Conservation (phyloP, 2,329 filamentous ascomycete genomes). For the Penicillium nordicum region DNA sequence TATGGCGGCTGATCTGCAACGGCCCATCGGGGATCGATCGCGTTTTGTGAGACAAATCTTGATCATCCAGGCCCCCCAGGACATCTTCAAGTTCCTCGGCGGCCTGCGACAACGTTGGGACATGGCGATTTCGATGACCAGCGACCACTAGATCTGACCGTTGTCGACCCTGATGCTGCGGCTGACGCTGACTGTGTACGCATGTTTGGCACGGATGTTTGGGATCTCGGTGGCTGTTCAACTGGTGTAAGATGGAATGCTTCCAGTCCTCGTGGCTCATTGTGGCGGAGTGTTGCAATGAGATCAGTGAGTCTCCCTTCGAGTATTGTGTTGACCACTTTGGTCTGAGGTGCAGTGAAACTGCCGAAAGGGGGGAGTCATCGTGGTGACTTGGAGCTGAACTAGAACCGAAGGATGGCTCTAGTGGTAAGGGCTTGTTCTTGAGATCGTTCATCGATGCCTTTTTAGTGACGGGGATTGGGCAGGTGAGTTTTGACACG, state of each 20-base stretch:
- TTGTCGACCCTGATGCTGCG: conserved; percentile 7
- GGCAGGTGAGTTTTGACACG: background rate
- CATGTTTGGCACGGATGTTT: background rate
- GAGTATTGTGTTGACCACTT: background rate
- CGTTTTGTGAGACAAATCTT: conserved; percentile 7
- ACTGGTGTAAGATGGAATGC: background rate
- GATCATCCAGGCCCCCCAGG: conserved; percentile 7
- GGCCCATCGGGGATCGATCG: conserved; percentile 25
- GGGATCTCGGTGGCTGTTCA: background rate
- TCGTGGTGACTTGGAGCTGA: conserved; percentile 28
- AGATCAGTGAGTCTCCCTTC: background rate
- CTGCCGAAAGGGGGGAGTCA: background rate
- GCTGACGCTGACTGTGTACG: background rate
- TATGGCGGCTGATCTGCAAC: conserved; percentile 34
- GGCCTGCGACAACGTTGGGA: conserved; percentile 32
- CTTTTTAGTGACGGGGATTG: conserved; percentile 13
- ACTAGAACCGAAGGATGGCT: conserved; percentile 31
- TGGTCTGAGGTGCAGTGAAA: background rate
- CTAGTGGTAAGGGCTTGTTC: conserved; percentile 43
- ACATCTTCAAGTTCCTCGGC: conserved; percentile 32
- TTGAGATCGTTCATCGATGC: conserved; percentile 28
- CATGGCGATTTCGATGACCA: conserved; percentile 11
- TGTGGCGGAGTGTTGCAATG: background rate
- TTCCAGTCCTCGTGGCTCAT: background rate
- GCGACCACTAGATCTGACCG: background rate